A percentile compares a stretch with the other conserved stretches of the same genome.
Conservation (phyloP, 768 basidiomycete species). For the Pisolithus tinctorius region DNA sequence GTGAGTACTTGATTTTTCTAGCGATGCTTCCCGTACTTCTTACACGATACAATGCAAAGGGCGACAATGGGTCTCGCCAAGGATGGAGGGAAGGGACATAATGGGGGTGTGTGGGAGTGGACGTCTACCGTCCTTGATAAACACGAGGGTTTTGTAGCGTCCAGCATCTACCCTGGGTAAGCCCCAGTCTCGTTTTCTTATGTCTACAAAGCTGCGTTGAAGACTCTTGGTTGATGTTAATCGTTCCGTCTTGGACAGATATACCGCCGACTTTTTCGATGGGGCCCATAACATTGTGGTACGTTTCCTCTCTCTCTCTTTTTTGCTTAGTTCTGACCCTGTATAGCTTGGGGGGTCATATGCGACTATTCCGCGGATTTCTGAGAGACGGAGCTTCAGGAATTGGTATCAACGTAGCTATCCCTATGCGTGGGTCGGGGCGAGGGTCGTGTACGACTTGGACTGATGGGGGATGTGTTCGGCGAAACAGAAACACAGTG, state of each 20-base stretch:
- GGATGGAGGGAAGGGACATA: conserved; percentile 56
- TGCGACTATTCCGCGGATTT: conserved; percentile 76
- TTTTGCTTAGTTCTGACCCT: not conserved
- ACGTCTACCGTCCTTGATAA: conserved; percentile 73
- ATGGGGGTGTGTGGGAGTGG: conserved; percentile 99
- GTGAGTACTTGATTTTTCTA: conserved; percentile 39
- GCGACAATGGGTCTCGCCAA: conserved; percentile 59
- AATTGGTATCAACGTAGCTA: conserved; percentile 96
- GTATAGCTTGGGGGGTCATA: conserved; percentile 84
- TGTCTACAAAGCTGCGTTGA: not conserved
- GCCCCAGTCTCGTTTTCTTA: conserved; percentile 3
- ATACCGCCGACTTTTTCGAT: conserved; percentile 90
- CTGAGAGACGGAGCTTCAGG: conserved; percentile 65
- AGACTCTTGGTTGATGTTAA: not conserved
- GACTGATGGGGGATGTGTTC: not conserved
- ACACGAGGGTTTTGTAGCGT: conserved; percentile 70
- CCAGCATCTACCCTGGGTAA: conserved; percentile 82
- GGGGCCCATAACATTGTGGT: conserved; percentile 81
- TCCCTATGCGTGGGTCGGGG: conserved; percentile 84
- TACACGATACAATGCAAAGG: conserved; percentile 26
- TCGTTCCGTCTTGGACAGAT: conserved; percentile 33
- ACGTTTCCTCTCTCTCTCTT: conserved; percentile 27
- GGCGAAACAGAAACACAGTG: too few species aligned
- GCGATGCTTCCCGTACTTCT: not conserved
- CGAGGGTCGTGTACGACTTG: conserved; percentile 53